These are phyloP conservation scores for Mucor irregularis DNA, from an alignment of 371 early-diverging fungal genomes.

Conservation along the genomic window DNA sequence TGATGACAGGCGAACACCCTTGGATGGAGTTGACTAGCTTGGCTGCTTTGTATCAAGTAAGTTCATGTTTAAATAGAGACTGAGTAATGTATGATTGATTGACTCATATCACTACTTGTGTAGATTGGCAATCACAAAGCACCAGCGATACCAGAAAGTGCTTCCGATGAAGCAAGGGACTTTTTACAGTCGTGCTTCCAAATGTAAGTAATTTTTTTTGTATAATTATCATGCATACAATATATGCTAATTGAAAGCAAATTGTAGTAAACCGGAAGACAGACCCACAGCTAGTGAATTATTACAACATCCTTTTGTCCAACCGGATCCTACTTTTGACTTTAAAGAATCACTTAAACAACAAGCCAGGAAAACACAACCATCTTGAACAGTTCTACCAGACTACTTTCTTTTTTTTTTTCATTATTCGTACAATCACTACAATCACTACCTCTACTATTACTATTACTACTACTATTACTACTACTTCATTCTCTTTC, in stretches of 20 bases:
- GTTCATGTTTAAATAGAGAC: too few relatives aligned
- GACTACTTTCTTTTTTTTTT: neutral
- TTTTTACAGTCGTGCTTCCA: constrained; percentile 74
- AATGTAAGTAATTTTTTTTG: constrained; percentile 34
- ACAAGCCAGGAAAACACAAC: constrained; percentile 37
- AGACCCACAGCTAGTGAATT: constrained; percentile 66
- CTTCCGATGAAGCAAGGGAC: constrained; percentile 65
- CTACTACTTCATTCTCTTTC: neutral
- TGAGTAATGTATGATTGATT: too few relatives aligned
- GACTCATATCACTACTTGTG: neutral
- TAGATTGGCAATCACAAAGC: constrained; percentile 67
- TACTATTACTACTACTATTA: neutral
- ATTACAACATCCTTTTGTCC: constrained; percentile 49
- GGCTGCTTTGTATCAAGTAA: constrained; percentile 77
- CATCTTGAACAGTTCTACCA: constrained; percentile 86
- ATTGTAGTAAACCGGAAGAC: constrained; percentile 49
- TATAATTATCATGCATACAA: neutral
- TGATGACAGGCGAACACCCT: constrained; percentile 93
- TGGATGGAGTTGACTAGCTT: constrained; percentile 84
- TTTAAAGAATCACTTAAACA: constrained; percentile 35
- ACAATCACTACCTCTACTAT: too few relatives aligned
- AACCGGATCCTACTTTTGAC: constrained; percentile 41
- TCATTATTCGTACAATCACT: too few relatives aligned
- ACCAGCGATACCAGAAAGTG: constrained; percentile 72
- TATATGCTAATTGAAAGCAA: neutral